These are phyloP conservation scores for Fraxinus cuspidata DNA, from an alignment of 257 asterid genomes.

Conservation along the genomic window DNA sequence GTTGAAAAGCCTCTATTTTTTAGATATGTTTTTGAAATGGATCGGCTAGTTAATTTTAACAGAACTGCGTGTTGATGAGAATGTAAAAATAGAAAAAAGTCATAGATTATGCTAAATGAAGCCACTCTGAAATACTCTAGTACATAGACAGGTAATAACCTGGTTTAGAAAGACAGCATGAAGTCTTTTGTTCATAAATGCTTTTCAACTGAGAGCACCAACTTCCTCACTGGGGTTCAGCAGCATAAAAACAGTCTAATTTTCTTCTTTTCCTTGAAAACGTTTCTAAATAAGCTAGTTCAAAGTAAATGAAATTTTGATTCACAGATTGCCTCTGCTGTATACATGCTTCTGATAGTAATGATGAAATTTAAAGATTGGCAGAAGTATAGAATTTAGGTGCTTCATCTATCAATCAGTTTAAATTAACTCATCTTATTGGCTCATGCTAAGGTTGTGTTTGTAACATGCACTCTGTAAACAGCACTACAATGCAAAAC, in stretches of 20 bases:
- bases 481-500: constrained; percentile 81
- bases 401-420: not conserved
- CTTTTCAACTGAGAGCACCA: no score
- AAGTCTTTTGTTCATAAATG: not conserved
- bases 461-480: not conserved
- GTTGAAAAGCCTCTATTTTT: not conserved
- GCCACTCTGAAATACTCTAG: not conserved
- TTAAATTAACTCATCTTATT: not conserved
- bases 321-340: not conserved
- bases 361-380: not conserved
- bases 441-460: not conserved
- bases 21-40: not conserved
- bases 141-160: not conserved
- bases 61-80: not conserved
- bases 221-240: not conserved
- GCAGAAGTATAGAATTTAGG: not conserved
- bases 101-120: not conserved
- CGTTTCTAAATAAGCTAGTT: not conserved
- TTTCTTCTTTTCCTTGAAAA: not conserved
- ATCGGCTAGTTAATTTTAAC: no score
- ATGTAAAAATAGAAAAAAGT: no score
- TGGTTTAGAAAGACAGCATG: not conserved
- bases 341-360: not conserved
- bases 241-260: not conserved
- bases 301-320: not conserved